Base-by-base conservation (phyloP, 2,329 filamentous ascomycete species). In the Fusarium sarcochroum region DNA sequence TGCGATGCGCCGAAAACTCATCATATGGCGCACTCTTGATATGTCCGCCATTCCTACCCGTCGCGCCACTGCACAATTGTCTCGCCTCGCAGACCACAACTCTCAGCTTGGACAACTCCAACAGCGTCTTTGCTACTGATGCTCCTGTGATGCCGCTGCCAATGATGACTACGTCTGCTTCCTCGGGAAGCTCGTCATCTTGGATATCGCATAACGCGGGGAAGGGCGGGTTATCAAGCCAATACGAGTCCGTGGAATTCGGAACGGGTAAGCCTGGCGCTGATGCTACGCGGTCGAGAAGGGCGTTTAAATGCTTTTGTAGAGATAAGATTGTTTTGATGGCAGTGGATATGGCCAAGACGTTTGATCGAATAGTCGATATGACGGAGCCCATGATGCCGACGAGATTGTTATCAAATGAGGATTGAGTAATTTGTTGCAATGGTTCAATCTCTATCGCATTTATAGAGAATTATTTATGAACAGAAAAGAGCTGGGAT, bases 81-180 rank as follows among this genome's bases (percentile, higher is more conserved):
- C 86, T 77, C 3, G 85, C 84, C 64, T 88, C 86, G n/a, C 87
- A 73, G 10, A 87, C 80, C 3, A 84, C 78, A 6, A 87, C 75
- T 14, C 47, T 35, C 14, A 67, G 30, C 27, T 46, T 38, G 1
- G 73, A 72, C 0, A 79, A 52, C 18, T 77, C 76, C 1, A 77
- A 68, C 5, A 77, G 58, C 1, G 74, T 70, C 55, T 69, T 77
- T 2, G 70, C 72, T 2, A 75, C 66, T 1, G 76, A 69, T 6
- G 79, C 80, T 11, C 80, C 84, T 3, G 85, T 83, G 60, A 88
- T 87, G 2, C 86, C 87, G 35, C 85, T 87, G 21, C 86, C 85
- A 64, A 88, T 82, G 40, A 88, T 80, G 18, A 85, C 81, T 3
- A 86, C 74, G 58, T 88, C 86, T 7, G 80, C 81, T 8, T 76